These are phyloP conservation scores for Kodamaea sp. DNA, from an alignment of 1,139 yeast genomes.

Conservation along the genomic window DNA sequence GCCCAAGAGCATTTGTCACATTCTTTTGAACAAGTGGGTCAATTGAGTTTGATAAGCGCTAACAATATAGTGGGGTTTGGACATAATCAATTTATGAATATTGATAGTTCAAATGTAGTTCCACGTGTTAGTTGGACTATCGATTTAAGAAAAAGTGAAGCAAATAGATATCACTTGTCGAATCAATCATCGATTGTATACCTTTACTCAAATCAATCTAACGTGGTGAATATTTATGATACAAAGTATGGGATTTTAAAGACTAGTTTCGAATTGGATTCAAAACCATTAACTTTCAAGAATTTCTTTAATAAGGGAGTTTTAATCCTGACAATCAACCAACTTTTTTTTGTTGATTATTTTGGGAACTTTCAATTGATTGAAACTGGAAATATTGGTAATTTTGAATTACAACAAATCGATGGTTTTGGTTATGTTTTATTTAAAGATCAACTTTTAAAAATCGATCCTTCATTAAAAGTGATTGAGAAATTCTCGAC, in stretches of 20 bases:
- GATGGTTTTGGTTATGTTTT: conserved; percentile 17
- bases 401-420: conserved; percentile 7
- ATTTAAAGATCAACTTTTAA: conserved; percentile 8
- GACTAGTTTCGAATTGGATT: conserved; percentile 11
- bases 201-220: conserved; percentile 12
- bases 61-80: conserved; percentile 27
- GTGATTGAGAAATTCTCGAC: conserved; percentile 1
- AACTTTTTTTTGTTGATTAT: conserved; percentile 8
- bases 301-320: conserved; percentile 19
- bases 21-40: conserved; percentile 15
- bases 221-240: conserved; percentile 17
- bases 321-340: conserved; percentile 18
- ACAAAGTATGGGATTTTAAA: conserved; percentile 18
- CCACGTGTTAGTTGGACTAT: conserved; percentile 16
- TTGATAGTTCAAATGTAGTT: conserved; percentile 9
- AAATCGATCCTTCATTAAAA: conserved; percentile 10
- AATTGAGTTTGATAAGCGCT: conserved; percentile 15
- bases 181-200: conserved; percentile 13
- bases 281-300: conserved; percentile 13
- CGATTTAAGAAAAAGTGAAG: conserved; percentile 13
- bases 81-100: conserved; percentile 25
- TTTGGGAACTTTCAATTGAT: conserved; percentile 3
- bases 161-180: conserved; percentile 7
- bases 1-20: conserved; percentile 31
- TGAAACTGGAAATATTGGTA: not conserved